A percentile compares a stretch with the other conserved stretches of the same genome.
These are phyloP conservation scores for Erodium maritimum DNA, from an alignment of 345 rosid species.

Conservation along the genomic window DNA sequence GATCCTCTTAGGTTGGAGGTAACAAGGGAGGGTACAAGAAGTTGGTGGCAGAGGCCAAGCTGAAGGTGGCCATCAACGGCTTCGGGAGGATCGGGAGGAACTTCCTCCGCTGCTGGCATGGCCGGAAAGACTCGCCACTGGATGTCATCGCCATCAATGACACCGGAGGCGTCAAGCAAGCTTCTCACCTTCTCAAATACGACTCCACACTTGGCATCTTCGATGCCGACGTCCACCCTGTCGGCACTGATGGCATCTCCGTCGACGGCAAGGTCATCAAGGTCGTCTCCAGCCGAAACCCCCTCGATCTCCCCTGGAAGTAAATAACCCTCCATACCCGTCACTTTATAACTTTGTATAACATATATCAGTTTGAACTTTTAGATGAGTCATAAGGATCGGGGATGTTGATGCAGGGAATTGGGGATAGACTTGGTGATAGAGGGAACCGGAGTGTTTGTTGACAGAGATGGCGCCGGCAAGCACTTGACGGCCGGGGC, in stretches of 20 bases:
- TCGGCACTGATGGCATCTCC: conserved; percentile 62
- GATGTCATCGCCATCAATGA: conserved; percentile 85
- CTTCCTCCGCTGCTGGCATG: conserved; percentile 97
- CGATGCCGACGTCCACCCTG: conserved; percentile 83
- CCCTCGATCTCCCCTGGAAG: conserved; percentile 76
- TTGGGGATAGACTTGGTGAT: conserved; percentile 77
- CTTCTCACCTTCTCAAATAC: conserved; percentile 92
- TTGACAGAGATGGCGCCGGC: conserved; percentile 92
- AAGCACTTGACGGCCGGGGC: conserved; percentile 92
- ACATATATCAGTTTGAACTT: too few species aligned
- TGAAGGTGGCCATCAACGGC: conserved; percentile 88
- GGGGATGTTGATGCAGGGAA: conserved; percentile 56
- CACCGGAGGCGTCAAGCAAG: conserved; percentile 93
- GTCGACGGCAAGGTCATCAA: conserved; percentile 95
- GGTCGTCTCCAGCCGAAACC: conserved; percentile 77
- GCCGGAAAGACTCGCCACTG: conserved; percentile 79
- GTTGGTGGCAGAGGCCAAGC: conserved; percentile 59
- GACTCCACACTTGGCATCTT: conserved; percentile 94
- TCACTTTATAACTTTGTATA: too few species aligned
- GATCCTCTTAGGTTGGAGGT: conserved; percentile 21
- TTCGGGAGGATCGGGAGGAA: conserved; percentile 90
- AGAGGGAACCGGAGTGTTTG: conserved; percentile 96
- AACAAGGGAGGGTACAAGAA: conserved; percentile 65
- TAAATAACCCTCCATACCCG: conserved; percentile 23
- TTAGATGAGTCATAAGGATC: too few species aligned